Percentiles rank a stretch among this genome's conserved stretches.
Conservation (phyloP, 768 basidiomycete species). For the Wakefieldia striispora region DNA sequence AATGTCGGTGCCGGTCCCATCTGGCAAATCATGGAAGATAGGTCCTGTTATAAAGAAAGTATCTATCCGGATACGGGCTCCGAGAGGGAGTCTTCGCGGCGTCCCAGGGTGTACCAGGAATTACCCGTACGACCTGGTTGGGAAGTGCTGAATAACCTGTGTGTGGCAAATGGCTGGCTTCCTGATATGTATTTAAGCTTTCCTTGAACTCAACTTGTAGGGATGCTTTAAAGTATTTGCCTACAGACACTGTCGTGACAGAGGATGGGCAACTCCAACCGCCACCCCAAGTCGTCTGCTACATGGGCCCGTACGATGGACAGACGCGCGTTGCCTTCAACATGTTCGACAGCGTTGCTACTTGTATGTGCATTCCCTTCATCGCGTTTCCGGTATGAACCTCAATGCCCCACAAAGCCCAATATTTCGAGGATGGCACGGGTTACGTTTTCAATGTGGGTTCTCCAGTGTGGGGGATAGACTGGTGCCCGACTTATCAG, state of each 20-base stretch:
- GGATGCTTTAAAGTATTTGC: slow-evolving; percentile 57
- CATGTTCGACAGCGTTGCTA: slow-evolving; percentile 55
- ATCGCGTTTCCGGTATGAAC: background rate
- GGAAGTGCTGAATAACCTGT: slow-evolving; percentile 48
- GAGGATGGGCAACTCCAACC: slow-evolving; percentile 50
- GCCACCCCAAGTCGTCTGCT: slow-evolving; percentile 57
- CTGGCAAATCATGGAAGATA: slow-evolving; percentile 78
- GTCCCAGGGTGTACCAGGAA: slow-evolving; percentile 57
- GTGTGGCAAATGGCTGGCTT: slow-evolving; percentile 29
- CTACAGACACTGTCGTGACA: slow-evolving; percentile 47
- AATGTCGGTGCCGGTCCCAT: slow-evolving; percentile 75
- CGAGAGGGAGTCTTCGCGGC: slow-evolving; percentile 47
- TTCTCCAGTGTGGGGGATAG: slow-evolving; percentile 85
- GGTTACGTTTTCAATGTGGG: slow-evolving; percentile 83
- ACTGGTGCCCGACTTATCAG: slow-evolving; percentile 86
- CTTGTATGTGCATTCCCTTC: slow-evolving; percentile 55
- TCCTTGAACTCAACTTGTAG: slow-evolving; percentile 32
- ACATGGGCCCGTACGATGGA: slow-evolving; percentile 59
- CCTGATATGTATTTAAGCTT: slow-evolving; percentile 4
- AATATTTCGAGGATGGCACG: slow-evolving; percentile 54
- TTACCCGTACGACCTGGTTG: slow-evolving; percentile 45
- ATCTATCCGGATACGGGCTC: slow-evolving; percentile 21
- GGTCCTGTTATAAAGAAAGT: slow-evolving; percentile 75
- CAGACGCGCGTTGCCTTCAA: slow-evolving; percentile 50
- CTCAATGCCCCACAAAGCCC: slow-evolving; percentile 41